Percentiles rank a stretch among this genome's conserved stretches.
Evolutionary conservation across 2,329 filamentous ascomycete species (phyloP).

Genomic region (Aquanectria penicillioides): DNA sequence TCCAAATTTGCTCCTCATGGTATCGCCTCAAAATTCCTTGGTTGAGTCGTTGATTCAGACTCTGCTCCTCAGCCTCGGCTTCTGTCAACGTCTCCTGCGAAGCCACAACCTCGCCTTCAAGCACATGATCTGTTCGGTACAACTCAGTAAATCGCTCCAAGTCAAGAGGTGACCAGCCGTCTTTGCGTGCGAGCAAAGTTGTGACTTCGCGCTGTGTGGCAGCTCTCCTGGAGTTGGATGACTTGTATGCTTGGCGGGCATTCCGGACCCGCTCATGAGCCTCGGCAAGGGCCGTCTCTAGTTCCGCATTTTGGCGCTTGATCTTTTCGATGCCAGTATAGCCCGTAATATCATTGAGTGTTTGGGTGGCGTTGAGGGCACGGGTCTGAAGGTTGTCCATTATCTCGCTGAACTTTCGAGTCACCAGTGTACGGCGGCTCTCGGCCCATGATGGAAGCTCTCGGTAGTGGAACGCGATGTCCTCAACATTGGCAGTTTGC

Average conservation of each 20-base stretch:
- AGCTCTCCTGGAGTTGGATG: slow-evolving; percentile 85
- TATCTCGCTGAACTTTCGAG: slow-evolving; percentile 55
- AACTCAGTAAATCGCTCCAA: slow-evolving; percentile 94
- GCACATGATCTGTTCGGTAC: slow-evolving; percentile 91
- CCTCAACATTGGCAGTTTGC: slow-evolving; percentile 16
- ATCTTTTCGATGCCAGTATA: slow-evolving; percentile 91
- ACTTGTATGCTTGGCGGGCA: slow-evolving; percentile 80
- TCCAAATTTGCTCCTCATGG: slow-evolving; percentile 99
- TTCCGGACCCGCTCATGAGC: slow-evolving; percentile 74
- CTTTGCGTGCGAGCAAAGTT: slow-evolving; percentile 90
- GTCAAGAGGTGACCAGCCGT: slow-evolving; percentile 87
- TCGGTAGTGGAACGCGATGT: slow-evolving; percentile 18
- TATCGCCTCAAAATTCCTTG: slow-evolving; percentile 89
- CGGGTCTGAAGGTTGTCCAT: slow-evolving; percentile 93
- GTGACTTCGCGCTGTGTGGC: slow-evolving; percentile 95
- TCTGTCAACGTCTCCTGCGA: slow-evolving; percentile 77
- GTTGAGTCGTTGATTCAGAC: slow-evolving; percentile 78
- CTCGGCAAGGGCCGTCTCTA: slow-evolving; percentile 66
- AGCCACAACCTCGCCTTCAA: slow-evolving; percentile 83
- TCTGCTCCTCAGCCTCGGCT: slow-evolving; percentile 83
- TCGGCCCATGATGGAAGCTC: slow-evolving; percentile 48
- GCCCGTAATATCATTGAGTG: slow-evolving; percentile 92
- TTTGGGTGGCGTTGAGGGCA: slow-evolving; percentile 84
- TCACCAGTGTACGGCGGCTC: slow-evolving; percentile 46
- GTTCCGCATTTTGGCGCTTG: slow-evolving; percentile 78